Evolutionary conservation across 2,329 filamentous ascomycete species (phyloP), one percentile per base, ranked within the genome.

Genomic region (Phialophora expanda): DNA sequence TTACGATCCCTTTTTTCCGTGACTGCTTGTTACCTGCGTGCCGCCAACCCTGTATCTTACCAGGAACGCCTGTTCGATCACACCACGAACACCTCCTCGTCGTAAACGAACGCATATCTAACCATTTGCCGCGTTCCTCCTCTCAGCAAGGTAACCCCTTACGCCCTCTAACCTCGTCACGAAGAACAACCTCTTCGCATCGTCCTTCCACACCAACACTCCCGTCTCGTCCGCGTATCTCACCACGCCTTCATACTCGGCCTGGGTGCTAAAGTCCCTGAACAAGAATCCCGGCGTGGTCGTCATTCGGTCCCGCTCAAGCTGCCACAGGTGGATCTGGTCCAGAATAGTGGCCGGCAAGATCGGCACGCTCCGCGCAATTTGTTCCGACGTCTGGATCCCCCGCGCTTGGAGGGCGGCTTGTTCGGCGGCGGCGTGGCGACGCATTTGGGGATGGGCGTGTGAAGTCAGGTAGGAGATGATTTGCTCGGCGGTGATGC

Each of bases 281-380:
- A 99, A 96, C 30, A 98, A 77, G 76, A 92, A 98, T 0, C 95
- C 95, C 0, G 85, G 82, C 4, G 88, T 92, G 1, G 91, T 88
- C 76, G 90, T 91, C 86, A 99, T 96, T 58, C 95, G 87, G 81
- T 99, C 95, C 70, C 94, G 93, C 78, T 99, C 95, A 60, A 98
- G 88, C 81, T 99, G 94, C 95, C 95, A 99, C 22, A 99, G 86
- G 1, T 93, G 86, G 74, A 99, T 97, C 82, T 99, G 95, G 78
- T 99, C 95, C 69, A 97, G 92, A 17, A 99, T 95, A 0, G 96
- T 98, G 0, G 95, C 93, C 0, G 96, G 95, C 1, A 99, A 85
- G 17, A 97, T 87, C 1, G 93, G 90, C 0, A 78, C 74, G 12
- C 59, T 46, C 24, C 54, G 58, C 20, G 30, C 34, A 14, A 38